Evolutionary conservation across 2,329 filamentous ascomycete genomes (phyloP), one percentile per base, ranked within the genome.

Genomic region (Trichoderma endophyticum): DNA sequence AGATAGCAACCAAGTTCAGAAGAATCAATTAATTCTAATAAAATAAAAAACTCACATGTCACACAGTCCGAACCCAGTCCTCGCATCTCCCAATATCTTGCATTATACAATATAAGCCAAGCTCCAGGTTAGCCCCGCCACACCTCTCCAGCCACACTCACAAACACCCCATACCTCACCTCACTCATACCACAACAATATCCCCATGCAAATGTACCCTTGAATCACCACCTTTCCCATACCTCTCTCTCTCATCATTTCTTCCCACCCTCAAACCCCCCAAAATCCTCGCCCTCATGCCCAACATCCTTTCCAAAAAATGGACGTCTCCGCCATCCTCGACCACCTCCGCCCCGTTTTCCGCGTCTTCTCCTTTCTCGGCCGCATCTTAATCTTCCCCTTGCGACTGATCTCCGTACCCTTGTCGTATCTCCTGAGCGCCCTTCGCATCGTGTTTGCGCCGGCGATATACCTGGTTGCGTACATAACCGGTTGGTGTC

Each of bases 381-480:
- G 74, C 32, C 73, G 71, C 65, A 43, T 79, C 64, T 18, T 78
- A 71, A 71, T 75, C 60, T 75, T 81, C 30, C 81, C 82, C 24
- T 73, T 81, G 36, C 76, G 75, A 6, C 74, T 82, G 63, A 65
- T 78, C 54, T 75, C 77, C 48, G 71, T 78, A n/a, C 81, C 81
- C 0, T 28, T 82, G 6, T 74, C 75, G 1, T 76, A 79, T 43
- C 14, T 82, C 14, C 59, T 75, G 32, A 73, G 74, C 34, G 28
- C 80, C 5, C 34, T 82, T 18, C 77, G 79, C 36, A 73, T 80
- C 8, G 26, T 84, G 3, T 76, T 83, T 36, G 79, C 82, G n/a
- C 83, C 83, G 2, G 76, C 78, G 24, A 73, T 82, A 9, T 80
- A 82, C 60, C 73, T 82, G 15, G 65, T 80, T 4, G 77, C 78